A percentile compares a stretch with the other conserved stretches of the same genome.
phyloP scores from a whole-genome alignment of 352 stramenopile genomes.

The Blastocystis sp. region DNA sequence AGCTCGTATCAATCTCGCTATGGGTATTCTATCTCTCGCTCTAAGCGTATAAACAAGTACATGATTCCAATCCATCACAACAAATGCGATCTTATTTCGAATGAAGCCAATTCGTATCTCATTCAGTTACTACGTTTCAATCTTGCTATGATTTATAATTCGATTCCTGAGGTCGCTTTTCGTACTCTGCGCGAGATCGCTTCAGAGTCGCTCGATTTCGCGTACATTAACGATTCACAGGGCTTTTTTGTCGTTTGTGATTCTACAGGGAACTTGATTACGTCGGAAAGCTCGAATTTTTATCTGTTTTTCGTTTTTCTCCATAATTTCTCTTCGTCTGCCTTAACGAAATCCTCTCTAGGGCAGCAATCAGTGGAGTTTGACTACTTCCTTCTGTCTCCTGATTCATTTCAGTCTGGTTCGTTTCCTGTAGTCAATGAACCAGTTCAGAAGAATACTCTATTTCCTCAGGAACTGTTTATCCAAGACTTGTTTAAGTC shows the following conservation, averaged over 20 bases:
- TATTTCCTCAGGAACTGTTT: not conserved
- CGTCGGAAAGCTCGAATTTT: not conserved
- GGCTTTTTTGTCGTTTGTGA: slow-evolving; percentile 14
- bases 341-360: not conserved
- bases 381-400: slow-evolving; percentile 17
- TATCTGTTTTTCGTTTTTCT: slow-evolving; percentile 38
- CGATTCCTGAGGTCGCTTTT: not conserved
- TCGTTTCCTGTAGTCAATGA: not conserved
- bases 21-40: not conserved
- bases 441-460: not conserved
- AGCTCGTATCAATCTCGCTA: not conserved
- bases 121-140: not conserved
- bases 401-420: not conserved
- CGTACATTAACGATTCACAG: slow-evolving; percentile 28
- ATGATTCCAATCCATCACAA: not conserved
- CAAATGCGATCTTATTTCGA: not conserved
- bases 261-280: not conserved
- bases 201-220: not conserved
- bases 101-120: not conserved
- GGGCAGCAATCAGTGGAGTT: not conserved
- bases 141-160: not conserved
- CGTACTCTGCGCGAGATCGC: not conserved
- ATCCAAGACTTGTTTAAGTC: slow-evolving; percentile 41
- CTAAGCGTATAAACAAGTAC: not conserved
- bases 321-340: not conserved